Conservation (phyloP, 108 stramenopile species). For the Nitzschia putrida region DNA sequence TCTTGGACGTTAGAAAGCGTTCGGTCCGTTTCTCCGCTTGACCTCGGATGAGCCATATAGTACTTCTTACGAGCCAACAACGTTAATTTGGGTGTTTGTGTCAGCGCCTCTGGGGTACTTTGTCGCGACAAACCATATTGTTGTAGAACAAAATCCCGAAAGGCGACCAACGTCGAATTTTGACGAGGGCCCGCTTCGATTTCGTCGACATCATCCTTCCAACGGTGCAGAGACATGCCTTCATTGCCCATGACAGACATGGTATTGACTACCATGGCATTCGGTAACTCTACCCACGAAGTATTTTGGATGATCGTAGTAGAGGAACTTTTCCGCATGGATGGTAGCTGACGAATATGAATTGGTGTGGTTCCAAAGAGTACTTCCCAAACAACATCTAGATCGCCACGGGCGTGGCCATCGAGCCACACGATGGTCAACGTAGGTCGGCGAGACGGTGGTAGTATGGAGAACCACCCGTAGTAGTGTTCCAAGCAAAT, state of each 20-base stretch:
- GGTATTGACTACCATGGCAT: slow-evolving; percentile 28
- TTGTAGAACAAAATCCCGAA: slow-evolving; percentile 29
- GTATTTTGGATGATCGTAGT: background rate
- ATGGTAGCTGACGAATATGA: slow-evolving; percentile 17
- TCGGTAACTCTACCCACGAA: background rate
- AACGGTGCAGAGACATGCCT: slow-evolving; percentile 6
- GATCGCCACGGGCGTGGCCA: slow-evolving; percentile 19
- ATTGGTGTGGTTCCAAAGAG: slow-evolving; percentile 19
- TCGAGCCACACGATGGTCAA: slow-evolving; percentile 22
- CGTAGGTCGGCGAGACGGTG: background rate
- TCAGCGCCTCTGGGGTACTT: background rate
- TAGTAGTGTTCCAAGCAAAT: slow-evolving; percentile 18
- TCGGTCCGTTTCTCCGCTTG: slow-evolving; percentile 17
- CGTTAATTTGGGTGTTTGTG: slow-evolving; percentile 3
- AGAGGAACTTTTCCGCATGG: background rate
- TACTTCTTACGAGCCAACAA: slow-evolving; percentile 16
- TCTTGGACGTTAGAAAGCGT: slow-evolving; percentile 2
- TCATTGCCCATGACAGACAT: slow-evolving; percentile 23
- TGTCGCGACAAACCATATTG: slow-evolving; percentile 1
- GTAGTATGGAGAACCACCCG: background rate
- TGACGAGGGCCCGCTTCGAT: background rate
- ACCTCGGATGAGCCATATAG: slow-evolving; percentile 25
- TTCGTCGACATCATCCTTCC: slow-evolving; percentile 1
- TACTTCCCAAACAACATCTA: slow-evolving; percentile 22
- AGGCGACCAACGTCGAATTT: slow-evolving; percentile 20